Percentiles rank a stretch among this genome's conserved stretches.
phyloP scores from a whole-genome alignment of 2,329 filamentous ascomycete species.

The Hymenoscyphus infarciens region DNA sequence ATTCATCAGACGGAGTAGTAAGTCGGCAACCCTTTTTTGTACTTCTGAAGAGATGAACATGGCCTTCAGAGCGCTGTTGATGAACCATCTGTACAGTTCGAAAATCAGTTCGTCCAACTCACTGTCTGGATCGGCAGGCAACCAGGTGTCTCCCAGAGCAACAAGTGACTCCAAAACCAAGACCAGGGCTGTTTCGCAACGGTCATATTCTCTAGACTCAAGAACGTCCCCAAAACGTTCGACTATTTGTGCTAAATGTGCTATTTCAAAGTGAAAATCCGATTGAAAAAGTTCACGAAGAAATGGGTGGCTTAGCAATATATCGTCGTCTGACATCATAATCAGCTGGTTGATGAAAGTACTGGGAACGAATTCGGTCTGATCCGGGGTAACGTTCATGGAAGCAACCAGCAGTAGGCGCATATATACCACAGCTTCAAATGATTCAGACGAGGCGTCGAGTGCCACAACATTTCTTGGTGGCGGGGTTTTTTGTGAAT shows the following conservation, averaged over 20 bases:
- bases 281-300: conserved; percentile 51
- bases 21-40: conserved; percentile 61
- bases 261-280: conserved; percentile 48
- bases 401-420: conserved; percentile 28
- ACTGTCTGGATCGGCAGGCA: conserved; percentile 37
- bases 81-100: conserved; percentile 77
- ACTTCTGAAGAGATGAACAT: conserved; percentile 67
- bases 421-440: conserved; percentile 24
- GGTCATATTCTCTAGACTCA: conserved; percentile 57
- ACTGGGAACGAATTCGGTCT: conserved; percentile 45
- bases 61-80: conserved; percentile 62
- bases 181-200: conserved; percentile 69
- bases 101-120: conserved; percentile 63
- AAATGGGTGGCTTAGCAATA: conserved; percentile 50
- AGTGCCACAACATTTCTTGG: conserved; percentile 40
- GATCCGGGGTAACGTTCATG: conserved; percentile 21
- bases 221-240: conserved; percentile 51
- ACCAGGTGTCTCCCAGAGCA: conserved; percentile 37
- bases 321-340: conserved; percentile 48
- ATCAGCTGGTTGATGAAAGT: conserved; percentile 49
- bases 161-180: conserved; percentile 66
- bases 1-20: conserved; percentile 69
- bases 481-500: conserved; percentile 36
- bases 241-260: conserved; percentile 47
- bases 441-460: conserved; percentile 28